Evolutionary conservation across 1,284 basidiomycete genomes (phyloP).

Genomic region (Ustilago trichophora): DNA sequence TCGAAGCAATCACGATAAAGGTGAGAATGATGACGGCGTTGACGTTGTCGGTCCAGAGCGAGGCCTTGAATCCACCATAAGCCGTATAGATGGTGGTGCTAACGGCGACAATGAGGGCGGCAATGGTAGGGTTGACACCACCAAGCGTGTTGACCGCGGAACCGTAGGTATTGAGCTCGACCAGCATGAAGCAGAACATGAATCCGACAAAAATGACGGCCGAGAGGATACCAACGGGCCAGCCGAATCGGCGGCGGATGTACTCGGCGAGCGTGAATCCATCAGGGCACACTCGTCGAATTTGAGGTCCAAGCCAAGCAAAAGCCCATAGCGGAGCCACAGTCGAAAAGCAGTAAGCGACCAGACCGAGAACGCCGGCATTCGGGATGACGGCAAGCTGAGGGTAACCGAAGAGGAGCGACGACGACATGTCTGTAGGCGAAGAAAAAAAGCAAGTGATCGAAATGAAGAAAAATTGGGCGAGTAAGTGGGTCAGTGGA

Average conservation of each 20-base stretch:
- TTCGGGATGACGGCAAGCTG: constrained; percentile 65
- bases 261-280: constrained; percentile 66
- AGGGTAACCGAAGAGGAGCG: constrained; percentile 65
- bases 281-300: constrained; percentile 62
- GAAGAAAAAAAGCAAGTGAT: neutral
- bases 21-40: constrained; percentile 64
- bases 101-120: constrained; percentile 63
- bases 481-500: constrained; percentile 21
- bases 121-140: constrained; percentile 58
- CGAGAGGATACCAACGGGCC: constrained; percentile 62
- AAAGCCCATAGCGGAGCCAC: constrained; percentile 64
- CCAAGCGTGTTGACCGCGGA: constrained; percentile 55
- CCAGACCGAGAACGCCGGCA: constrained; percentile 61
- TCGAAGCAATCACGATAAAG: constrained; percentile 60
- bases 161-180: constrained; percentile 66
- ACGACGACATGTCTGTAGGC: constrained; percentile 64
- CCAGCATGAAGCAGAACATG: constrained; percentile 67
- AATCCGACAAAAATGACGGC: constrained; percentile 64
- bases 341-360: constrained; percentile 63
- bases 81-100: constrained; percentile 66
- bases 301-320: constrained; percentile 63
- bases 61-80: constrained; percentile 66
- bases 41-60: constrained; percentile 66
- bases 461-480: neutral
- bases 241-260: constrained; percentile 64